phyloP scores from a whole-genome alignment of 805 yeast species.

The Candida nanaspora region DNA sequence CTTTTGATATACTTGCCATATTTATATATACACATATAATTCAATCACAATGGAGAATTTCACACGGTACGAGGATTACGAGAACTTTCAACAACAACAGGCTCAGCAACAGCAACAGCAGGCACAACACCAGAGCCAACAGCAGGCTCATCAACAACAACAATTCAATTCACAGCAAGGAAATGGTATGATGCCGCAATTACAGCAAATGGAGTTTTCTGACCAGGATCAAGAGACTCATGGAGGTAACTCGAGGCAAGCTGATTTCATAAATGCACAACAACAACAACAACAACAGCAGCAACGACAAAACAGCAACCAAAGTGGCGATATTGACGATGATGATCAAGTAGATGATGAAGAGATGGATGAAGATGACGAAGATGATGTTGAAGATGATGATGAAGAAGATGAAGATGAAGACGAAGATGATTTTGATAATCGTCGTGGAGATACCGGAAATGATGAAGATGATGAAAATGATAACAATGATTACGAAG shows the following conservation, averaged over 20 bases:
- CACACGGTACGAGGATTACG: not conserved
- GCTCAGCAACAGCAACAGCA: slow-evolving; percentile 1
- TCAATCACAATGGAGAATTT: slow-evolving; percentile 1
- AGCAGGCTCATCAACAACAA: slow-evolving; percentile 2
- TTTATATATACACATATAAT: no score
- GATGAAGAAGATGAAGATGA: slow-evolving; percentile 25
- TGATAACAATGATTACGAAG: slow-evolving; percentile 11
- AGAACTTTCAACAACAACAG: not conserved
- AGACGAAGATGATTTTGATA: slow-evolving; percentile 23
- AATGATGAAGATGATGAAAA: slow-evolving; percentile 7
- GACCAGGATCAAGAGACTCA: not conserved
- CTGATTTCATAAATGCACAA: no score
- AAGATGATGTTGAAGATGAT: slow-evolving; percentile 13
- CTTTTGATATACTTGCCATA: no score
- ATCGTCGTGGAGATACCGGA: slow-evolving; percentile 8
- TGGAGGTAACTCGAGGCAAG: no score
- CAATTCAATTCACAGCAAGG: not conserved
- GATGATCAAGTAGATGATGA: slow-evolving; percentile 7
- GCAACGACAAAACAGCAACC: no score
- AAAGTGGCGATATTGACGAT: slow-evolving; percentile 1
- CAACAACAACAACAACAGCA: no score
- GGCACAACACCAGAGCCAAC: not conserved
- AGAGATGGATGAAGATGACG: slow-evolving; percentile 11
- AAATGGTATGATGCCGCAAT: not conserved
- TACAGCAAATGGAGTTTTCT: not conserved